A percentile compares a stretch with the other conserved stretches of the same genome.
phyloP scores from a whole-genome alignment of 768 basidiomycete genomes.

The Amanita muscaria region DNA sequence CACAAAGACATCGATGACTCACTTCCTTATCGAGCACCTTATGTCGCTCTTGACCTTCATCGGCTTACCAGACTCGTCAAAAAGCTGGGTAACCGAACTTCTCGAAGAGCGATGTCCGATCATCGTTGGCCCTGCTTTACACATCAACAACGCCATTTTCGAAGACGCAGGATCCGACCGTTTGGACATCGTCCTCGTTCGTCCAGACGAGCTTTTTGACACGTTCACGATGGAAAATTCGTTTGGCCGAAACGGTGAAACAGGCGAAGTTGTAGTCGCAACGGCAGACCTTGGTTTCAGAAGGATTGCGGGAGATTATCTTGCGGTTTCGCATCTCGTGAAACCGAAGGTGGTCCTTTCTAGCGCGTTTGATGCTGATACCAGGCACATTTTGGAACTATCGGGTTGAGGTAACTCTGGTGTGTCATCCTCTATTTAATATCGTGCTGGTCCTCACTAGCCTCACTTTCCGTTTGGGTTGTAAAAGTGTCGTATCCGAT shows the following conservation, averaged over 20 bases:
- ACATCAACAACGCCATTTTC: constrained; percentile 6
- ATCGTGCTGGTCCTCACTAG: too few relatives aligned
- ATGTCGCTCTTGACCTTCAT: constrained; percentile 1
- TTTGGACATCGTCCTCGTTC: constrained; percentile 1
- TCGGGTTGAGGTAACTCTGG: neutral
- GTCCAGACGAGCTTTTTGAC: neutral
- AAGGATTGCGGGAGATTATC: neutral
- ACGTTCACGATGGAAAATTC: constrained; percentile 4
- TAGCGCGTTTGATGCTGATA: constrained; percentile 6
- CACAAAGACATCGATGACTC: neutral
- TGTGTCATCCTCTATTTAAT: neutral
- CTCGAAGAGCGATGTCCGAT: constrained; percentile 7
- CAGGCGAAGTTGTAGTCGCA: neutral
- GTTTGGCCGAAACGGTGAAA: neutral
- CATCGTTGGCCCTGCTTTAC: constrained; percentile 4
- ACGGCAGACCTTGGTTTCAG: constrained; percentile 6
- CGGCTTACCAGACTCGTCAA: neutral
- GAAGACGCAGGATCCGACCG: neutral
- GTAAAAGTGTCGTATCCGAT: too few relatives aligned
- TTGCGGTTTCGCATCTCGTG: neutral
- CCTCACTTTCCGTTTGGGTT: too few relatives aligned
- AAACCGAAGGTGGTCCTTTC: constrained; percentile 8
- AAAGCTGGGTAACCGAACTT: neutral
- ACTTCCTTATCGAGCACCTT: constrained; percentile 3
- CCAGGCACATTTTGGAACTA: constrained; percentile 2